phyloP scores from a whole-genome alignment of 768 basidiomycete species.

The Hydnomerulius pinastri region DNA sequence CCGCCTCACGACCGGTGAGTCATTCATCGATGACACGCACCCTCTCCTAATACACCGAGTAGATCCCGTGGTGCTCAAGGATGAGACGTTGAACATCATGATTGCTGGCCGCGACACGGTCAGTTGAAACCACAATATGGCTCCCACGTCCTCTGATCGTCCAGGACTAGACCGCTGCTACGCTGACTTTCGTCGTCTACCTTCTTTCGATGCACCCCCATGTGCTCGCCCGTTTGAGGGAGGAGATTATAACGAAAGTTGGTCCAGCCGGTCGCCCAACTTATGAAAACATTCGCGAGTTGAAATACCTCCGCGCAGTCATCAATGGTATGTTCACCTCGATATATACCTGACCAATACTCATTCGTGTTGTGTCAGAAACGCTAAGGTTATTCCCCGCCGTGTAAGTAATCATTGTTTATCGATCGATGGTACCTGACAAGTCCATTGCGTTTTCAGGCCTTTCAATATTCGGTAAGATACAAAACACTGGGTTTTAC shows the following conservation, averaged over 20 bases:
- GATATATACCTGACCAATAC: background rate
- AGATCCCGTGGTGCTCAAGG: slow-evolving; percentile 31
- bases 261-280: slow-evolving; percentile 50
- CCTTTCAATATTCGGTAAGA: slow-evolving; percentile 52
- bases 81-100: slow-evolving; percentile 37
- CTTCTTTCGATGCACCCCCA: slow-evolving; percentile 52
- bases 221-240: slow-evolving; percentile 47
- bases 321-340: slow-evolving; percentile 50
- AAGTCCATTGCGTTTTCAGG: slow-evolving; percentile 11
- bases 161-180: slow-evolving; percentile 40
- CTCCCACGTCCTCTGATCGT: background rate
- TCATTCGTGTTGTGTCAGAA: slow-evolving; percentile 32
- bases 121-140: background rate
- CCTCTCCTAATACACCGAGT: slow-evolving; percentile 3
- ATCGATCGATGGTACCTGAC: background rate
- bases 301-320: slow-evolving; percentile 66
- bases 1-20: slow-evolving; percentile 44
- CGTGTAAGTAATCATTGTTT: slow-evolving; percentile 30
- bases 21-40: slow-evolving; percentile 31
- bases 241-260: slow-evolving; percentile 56
- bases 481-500: background rate
- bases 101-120: slow-evolving; percentile 34
- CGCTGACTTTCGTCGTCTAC: slow-evolving; percentile 40
- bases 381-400: slow-evolving; percentile 58
- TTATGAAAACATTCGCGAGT: slow-evolving; percentile 56